These are phyloP conservation scores for Haplosporangium gracile DNA, from an alignment of 192 early-diverging fungal genomes.

Conservation along the genomic window DNA sequence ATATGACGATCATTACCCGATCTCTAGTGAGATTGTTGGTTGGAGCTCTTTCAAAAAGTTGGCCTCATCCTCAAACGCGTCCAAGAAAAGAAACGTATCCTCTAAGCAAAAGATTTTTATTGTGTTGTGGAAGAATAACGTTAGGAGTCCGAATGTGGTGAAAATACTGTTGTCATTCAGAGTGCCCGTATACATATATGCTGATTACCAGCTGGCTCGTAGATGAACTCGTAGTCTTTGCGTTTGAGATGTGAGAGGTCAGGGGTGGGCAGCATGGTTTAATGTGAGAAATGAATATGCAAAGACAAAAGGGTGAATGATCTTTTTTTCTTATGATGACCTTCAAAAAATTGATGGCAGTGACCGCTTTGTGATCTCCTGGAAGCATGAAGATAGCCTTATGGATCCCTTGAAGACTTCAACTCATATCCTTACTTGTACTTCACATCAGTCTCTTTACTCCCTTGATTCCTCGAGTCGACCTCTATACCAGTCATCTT, in stretches of 20 bases:
- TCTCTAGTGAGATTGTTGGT: constrained; percentile 85
- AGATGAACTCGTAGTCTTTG: constrained; percentile 77
- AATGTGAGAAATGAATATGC: constrained; percentile 8
- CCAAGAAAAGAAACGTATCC: constrained; percentile 94
- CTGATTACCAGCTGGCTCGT: constrained; percentile 84
- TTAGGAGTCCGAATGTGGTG: neutral
- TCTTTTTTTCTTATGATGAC: neutral
- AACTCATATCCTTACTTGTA: no score
- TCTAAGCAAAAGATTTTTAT: constrained; percentile 60
- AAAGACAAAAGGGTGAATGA: constrained; percentile 6
- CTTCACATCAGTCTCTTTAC: no score
- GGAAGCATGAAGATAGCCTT: no score
- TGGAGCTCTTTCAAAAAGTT: constrained; percentile 61
- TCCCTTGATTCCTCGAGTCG: no score
- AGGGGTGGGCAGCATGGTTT: constrained; percentile 79
- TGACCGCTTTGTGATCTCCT: neutral
- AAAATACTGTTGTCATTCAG: neutral
- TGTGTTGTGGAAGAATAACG: neutral
- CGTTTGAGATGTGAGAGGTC: constrained; percentile 77
- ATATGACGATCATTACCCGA: constrained; percentile 69
- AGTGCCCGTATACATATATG: neutral
- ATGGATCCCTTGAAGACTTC: no score
- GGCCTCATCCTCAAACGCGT: constrained; percentile 88
- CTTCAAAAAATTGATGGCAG: neutral
- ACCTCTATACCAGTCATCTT: no score